Evolutionary conservation across 1,284 basidiomycete species (phyloP), one percentile per base, ranked within the genome.

Genomic region (Inonotus hispidus): DNA sequence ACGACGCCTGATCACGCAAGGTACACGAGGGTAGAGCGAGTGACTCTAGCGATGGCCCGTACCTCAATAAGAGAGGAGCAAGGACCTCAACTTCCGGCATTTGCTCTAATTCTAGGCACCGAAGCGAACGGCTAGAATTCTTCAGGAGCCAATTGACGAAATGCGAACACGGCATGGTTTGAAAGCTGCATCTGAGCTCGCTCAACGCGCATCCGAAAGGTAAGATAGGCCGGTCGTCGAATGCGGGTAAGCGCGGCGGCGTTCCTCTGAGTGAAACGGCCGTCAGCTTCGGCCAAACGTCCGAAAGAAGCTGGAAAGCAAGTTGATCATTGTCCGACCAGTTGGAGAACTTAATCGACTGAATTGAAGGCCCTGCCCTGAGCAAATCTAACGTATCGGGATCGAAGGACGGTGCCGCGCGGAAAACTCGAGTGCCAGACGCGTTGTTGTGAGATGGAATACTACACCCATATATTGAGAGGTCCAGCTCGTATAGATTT

Each of bases 131-230:
- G 27, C 69, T 66, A 41, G 84, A 84, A 61, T 79, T 76, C 66
- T 81, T 77, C n/a, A 88, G 79, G 56, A 90, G 80, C 86, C 86
- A 88, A 49, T 78, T 74, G 64, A 86, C 73, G 71, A 87, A 84
- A 50, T 85, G 83, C 53, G 81, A 68, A 0, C 81, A 79, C 19
- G 85, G 83, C 7, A 79, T 70, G 6, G 74, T 71, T 68, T 87
- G 84, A 71, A 84, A 83, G 69, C 85, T 85, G 69, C 87, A 77
- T 61, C 79, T 77, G 46, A 89, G 73, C 63, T 79, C 75, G 41
- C 77, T 69, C 46, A 87, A 75, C 14, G 76, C 68, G 67, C 75
- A 76, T 3, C 75, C 72, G 66, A 79, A 80, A 2, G 80, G 80
- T 52, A 69, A 71, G 10, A 74, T 69, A n/a, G 74, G 73, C 19